Evolutionary conservation across 805 yeast species (phyloP).

Genomic region (Yarrowia divulgata): DNA sequence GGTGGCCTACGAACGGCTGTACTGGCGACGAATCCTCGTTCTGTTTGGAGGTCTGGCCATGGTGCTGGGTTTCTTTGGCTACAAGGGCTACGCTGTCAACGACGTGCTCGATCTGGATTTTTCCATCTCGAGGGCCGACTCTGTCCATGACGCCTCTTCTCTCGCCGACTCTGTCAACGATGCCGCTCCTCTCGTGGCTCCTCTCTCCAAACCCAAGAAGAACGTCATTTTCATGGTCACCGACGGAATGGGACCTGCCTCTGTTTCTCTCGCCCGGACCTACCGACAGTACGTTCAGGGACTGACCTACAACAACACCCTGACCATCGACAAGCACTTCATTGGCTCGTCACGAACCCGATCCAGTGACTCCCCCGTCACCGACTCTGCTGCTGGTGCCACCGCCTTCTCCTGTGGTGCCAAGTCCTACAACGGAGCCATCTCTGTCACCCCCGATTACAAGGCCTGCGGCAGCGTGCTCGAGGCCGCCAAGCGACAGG

Average conservation of each 20-base stretch:
- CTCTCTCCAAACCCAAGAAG: slow-evolving; percentile 54
- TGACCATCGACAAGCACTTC: slow-evolving; percentile 70
- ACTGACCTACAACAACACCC: slow-evolving; percentile 61
- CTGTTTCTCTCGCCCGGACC: slow-evolving; percentile 78
- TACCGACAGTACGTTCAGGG: slow-evolving; percentile 68
- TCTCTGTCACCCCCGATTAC: slow-evolving; percentile 75
- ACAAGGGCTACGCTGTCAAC: slow-evolving; percentile 18
- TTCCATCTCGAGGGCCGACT: slow-evolving; percentile 2
- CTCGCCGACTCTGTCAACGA: too few species aligned
- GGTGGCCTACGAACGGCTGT: slow-evolving; percentile 36
- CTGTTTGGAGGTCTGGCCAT: slow-evolving; percentile 38
- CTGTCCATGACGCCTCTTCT: background rate
- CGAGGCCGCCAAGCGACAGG: slow-evolving; percentile 84
- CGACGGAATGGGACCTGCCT: slow-evolving; percentile 96
- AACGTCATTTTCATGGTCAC: slow-evolving; percentile 88
- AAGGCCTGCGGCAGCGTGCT: slow-evolving; percentile 87
- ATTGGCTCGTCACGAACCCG: slow-evolving; percentile 88
- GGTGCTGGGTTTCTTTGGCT: slow-evolving; percentile 27
- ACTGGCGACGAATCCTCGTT: slow-evolving; percentile 37
- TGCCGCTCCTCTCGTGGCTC: background rate
- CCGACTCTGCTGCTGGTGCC: slow-evolving; percentile 98
- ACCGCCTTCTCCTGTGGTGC: slow-evolving; percentile 88
- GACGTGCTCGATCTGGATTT: slow-evolving; percentile 14
- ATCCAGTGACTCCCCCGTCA: slow-evolving; percentile 75
- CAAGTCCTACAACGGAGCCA: slow-evolving; percentile 89